Evolutionary conservation across 1,284 basidiomycete genomes (phyloP).

Genomic region (Erythrobasidium hasegawianum): DNA sequence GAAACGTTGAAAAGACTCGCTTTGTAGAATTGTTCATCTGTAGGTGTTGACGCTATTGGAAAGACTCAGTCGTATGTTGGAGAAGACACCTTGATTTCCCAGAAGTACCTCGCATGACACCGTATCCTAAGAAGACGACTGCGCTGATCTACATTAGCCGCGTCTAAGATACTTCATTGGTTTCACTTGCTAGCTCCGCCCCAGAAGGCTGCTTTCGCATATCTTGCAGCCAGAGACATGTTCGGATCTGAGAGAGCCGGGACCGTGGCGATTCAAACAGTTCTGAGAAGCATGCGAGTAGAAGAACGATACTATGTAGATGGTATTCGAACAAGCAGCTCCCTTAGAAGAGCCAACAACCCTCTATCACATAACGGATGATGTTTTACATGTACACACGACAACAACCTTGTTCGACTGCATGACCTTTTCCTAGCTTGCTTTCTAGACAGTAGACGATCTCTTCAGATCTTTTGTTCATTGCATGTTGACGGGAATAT

Average conservation of each 20-base stretch:
- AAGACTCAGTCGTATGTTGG: neutral
- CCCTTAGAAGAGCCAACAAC: too few relatives aligned
- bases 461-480: neutral
- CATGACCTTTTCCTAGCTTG: too few relatives aligned
- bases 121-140: constrained; percentile 25
- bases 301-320: too few relatives aligned
- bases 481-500: neutral
- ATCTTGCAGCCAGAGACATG: constrained; percentile 52
- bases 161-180: neutral
- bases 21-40: constrained; percentile 31
- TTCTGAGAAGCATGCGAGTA: too few relatives aligned
- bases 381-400: too few relatives aligned
- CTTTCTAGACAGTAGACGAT: too few relatives aligned
- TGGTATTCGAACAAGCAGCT: too few relatives aligned
- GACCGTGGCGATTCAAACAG: too few relatives aligned
- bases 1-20: neutral
- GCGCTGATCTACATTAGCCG: too few relatives aligned
- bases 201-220: constrained; percentile 51
- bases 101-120: constrained; percentile 16
- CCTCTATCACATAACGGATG: too few relatives aligned
- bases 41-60: constrained; percentile 16
- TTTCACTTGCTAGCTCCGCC: neutral
- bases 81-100: too few relatives aligned
- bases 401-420: too few relatives aligned
- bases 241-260: neutral